Evolutionary conservation across 2,329 filamentous ascomycete genomes (phyloP), one percentile per base, ranked within the genome.

Genomic region (Penicillium sclerotigenum): DNA sequence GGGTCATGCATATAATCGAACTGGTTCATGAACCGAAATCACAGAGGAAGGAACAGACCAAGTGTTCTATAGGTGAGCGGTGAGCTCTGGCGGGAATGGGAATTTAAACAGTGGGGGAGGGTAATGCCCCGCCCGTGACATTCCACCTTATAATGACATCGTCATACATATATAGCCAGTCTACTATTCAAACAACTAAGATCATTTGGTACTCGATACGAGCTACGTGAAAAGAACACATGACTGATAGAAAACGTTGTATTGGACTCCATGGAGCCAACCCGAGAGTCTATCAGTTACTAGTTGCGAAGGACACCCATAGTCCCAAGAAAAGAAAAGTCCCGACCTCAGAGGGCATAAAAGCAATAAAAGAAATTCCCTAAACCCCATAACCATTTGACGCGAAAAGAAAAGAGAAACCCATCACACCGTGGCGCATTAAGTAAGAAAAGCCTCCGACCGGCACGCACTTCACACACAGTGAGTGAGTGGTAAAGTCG

Each of bases 1-100:
- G 0, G 62, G 59, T 1, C 63, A 58, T 4, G 61, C 53, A 41
- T 65, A 68, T 11, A 71, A 41, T 3, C 61, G 62, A 3, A 71
- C 68, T 10, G 66, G 65, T 50, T 71, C 69, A 45, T 71, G 68
- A 1, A 24, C 49, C 0, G 67, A 62, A 29, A 68, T 67, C 1
- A 60, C 58, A 14, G 58, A 24, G 7, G 18, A 7, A 11, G 36
- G 9, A 1, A 14, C n/a, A 29, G 22, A 3, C 4, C 2, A 16
- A 28, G 16, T 11, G 28, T 9, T 22, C 10, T 49, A n/a, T 38
- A 7, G 11, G 29, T 31, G 31, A 33, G 31, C 31, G 13, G 26
- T 16, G 5, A n/a, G 14, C 11, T 24, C 10, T 4, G n/a, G n/a
- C n/a, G n/a, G n/a, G n/a, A n/a, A n/a, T n/a, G n/a, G n/a, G n/a